A percentile compares a stretch with the other conserved stretches of the same genome.
Conservation (phyloP, 1,284 basidiomycete species). For the Hortiboletus rubellus region DNA sequence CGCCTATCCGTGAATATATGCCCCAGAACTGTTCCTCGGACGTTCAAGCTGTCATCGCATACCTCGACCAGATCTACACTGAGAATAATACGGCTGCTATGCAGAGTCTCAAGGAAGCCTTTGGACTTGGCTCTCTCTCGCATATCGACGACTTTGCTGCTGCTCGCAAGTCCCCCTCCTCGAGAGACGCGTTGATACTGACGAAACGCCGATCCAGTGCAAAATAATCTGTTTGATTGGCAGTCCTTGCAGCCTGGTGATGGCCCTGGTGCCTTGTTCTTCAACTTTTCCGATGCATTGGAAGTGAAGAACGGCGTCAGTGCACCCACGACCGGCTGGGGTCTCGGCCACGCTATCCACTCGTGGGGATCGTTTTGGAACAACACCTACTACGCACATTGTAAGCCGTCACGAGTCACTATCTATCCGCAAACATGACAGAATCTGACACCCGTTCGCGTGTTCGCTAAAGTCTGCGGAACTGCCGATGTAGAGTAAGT, state of each 20-base stretch:
- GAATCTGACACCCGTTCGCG: neutral
- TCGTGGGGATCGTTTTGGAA: slow-evolving; percentile 62
- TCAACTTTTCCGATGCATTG: slow-evolving; percentile 69
- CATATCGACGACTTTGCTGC: slow-evolving; percentile 69
- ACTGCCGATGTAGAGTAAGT: slow-evolving; percentile 39
- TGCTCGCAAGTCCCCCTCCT: slow-evolving; percentile 38
- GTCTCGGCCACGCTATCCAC: slow-evolving; percentile 57
- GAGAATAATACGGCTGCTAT: slow-evolving; percentile 47
- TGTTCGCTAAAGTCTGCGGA: slow-evolving; percentile 39
- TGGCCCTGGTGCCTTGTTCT: slow-evolving; percentile 48
- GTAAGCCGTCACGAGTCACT: slow-evolving; percentile 27
- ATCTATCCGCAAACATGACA: neutral
- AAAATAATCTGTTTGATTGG: slow-evolving; percentile 54
- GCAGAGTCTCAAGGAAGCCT: slow-evolving; percentile 52
- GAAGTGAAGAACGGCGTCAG: slow-evolving; percentile 63
- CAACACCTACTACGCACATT: slow-evolving; percentile 35
- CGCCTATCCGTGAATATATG: slow-evolving; percentile 68
- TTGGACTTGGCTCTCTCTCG: slow-evolving; percentile 55
- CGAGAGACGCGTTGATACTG: neutral
- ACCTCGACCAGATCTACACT: slow-evolving; percentile 59
- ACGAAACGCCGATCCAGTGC: slow-evolving; percentile 38
- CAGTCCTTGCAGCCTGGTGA: slow-evolving; percentile 41
- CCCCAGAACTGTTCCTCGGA: slow-evolving; percentile 73
- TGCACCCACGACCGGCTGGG: slow-evolving; percentile 60
- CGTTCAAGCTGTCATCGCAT: slow-evolving; percentile 60